Base-by-base conservation (phyloP, 2,329 filamentous ascomycete species). In the Monilinia fructicola region DNA sequence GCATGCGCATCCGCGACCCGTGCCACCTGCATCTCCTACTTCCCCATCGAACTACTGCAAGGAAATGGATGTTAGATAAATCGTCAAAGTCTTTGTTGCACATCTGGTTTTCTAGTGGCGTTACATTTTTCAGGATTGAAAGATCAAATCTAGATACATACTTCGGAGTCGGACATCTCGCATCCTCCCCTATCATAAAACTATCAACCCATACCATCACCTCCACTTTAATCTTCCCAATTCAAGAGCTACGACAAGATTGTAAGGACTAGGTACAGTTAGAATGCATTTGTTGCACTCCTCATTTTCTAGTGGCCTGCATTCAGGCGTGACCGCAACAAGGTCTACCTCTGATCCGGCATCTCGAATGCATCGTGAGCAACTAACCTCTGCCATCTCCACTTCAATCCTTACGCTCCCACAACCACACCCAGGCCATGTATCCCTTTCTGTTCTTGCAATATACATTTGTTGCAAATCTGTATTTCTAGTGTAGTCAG, bases 91-190 rank as follows among this genome's bases (percentile, higher is more conserved):
- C 9, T 64, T 42, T 58, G 53, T 64, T 58, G 53, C 53, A 58
- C 42, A 26, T 64, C 62, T 50, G 26, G 1, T 31, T 35, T 46
- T 64, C 35, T 64, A 58, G 53, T 64, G 53, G 53, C 31, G 53
- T 56, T 48, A 42, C 35, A 28, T 26, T 23, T 23, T 26, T 16
- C 40, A 42, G 16, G 40, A 42, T 42, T 16, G 4, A 42, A 7
- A 42, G 40, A 42, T 42, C 40, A 16, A 18, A 42, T 16, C 3
- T 42, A 42, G 10, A 14, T 42, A 42, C 40, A 42, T 42, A 14
- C 40, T 42, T 42, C 40, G 40, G 40, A 42, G 40, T 42, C 40
- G 40, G 40, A 16, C 40, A 42, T 42, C 40, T 42, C 40, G 40
- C 40, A 42, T 42, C 12, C 40, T 14, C 40, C 16, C 12, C 40